Evolutionary conservation across 441 rosid genomes (phyloP), one percentile per base, ranked within the genome.

Genomic region (Gossypium schwendimanii): DNA sequence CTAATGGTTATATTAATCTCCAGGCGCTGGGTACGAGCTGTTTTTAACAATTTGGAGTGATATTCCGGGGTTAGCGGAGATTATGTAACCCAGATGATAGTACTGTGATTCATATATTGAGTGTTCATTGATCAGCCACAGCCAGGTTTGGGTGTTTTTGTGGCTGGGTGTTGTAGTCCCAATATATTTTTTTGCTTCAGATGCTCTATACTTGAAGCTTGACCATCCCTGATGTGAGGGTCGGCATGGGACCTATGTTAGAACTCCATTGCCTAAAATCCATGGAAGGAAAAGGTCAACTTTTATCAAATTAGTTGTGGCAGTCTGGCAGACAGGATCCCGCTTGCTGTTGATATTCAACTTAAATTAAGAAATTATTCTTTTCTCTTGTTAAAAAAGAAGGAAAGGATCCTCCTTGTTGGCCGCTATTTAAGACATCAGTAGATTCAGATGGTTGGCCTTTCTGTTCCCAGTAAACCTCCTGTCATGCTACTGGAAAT

Each of bases 11-110:
- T 39, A n/a, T 61, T 59, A 6, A 67, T 66, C 61, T 18, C 1
- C 74, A 77, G 80, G 74, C 47, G 33, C 17, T 77, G 80, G 80
- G 47, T 73, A 41, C 60, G 74, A 73, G 77, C 74, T 21, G 66
- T 67, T 67, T 73, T 73, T 63, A 73, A 52, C 44, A 64, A 39
- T 44, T 33, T 23, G 54, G 50, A 28, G 21, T 2, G 47, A 41
- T 17, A 0, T 55, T 49, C 59, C 24, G 10, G 44, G 28, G 28
- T n/a, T 26, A 9, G 17, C 49, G 0, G 23, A 9, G 21, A n/a
- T 26, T 49, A 21, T 45, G 55, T 8, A 9, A 24, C 11, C n/a
- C 18, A 53, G 62, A 54, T 17, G 62, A 52, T 26, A 18, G 17
- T 69, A 14, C 57, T 6, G 28, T 69, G 50, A 33, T 69, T 69